phyloP scores from a whole-genome alignment of 2,329 filamentous ascomycete genomes.

The Ascochyta koolunga region DNA sequence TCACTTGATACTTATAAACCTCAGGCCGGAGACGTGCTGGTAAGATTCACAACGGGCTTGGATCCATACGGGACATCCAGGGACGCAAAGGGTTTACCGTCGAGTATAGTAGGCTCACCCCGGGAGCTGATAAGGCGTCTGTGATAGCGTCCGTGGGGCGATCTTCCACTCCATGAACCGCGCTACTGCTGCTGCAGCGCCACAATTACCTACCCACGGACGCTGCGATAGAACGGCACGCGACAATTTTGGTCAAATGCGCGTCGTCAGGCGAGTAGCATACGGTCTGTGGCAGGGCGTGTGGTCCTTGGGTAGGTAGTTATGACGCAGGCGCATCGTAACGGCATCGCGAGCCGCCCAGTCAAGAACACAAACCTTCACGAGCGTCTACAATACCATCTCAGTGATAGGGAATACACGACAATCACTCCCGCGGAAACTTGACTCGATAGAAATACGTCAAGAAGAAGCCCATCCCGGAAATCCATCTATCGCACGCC shows the following conservation, averaged over 20 bases:
- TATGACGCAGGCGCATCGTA: conserved; percentile 23
- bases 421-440: conserved; percentile 1
- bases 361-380: conserved; percentile 9
- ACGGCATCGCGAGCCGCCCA: conserved; percentile 20
- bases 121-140: conserved; percentile 30
- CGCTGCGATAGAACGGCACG: background rate
- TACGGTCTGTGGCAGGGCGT: conserved; percentile 4
- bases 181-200: background rate
- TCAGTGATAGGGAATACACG: conserved; percentile 20
- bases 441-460: conserved; percentile 44
- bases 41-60: conserved; percentile 6
- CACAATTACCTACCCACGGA: conserved; percentile 5
- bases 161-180: conserved; percentile 5
- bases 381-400: conserved; percentile 14
- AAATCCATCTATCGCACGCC: conserved; percentile 32
- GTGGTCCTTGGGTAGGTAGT: conserved; percentile 11
- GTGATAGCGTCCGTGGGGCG: conserved; percentile 19
- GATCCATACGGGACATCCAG: conserved; percentile 8
- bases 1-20: conserved; percentile 14
- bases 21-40: conserved; percentile 3
- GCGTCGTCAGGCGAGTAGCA: conserved; percentile 7
- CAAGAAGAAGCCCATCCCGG: conserved; percentile 18
- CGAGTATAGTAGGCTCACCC: conserved; percentile 23
- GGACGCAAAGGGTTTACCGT: conserved; percentile 8
- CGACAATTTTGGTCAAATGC: background rate